Percentiles rank a stretch among this genome's conserved stretches.
These are phyloP conservation scores for Aspergillus haitiensis DNA, from an alignment of 495 filamentous ascomycete genomes.

Conservation along the genomic window DNA sequence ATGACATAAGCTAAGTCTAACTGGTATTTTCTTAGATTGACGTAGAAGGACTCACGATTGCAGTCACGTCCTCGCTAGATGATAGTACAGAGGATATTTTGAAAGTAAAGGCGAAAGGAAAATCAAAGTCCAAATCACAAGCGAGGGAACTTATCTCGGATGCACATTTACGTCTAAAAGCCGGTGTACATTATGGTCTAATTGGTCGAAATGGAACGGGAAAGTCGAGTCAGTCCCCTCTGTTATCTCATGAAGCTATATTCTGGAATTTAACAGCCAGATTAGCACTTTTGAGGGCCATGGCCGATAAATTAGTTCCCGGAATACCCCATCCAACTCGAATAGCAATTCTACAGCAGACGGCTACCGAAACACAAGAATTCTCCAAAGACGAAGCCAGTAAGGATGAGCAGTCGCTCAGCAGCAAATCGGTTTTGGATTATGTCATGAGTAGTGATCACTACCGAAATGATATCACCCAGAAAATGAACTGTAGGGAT, in stretches of 20 bases:
- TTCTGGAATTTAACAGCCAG: neutral
- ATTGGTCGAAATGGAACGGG: conserved; percentile 77
- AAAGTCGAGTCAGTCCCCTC: conserved; percentile 66
- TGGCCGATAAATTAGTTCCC: conserved; percentile 76
- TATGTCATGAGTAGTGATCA: conserved; percentile 67
- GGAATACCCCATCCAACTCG: conserved; percentile 69
- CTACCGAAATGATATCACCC: conserved; percentile 55
- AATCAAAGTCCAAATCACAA: conserved; percentile 52
- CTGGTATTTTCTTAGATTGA: conserved; percentile 52
- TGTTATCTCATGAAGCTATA: neutral
- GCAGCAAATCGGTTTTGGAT: conserved; percentile 56
- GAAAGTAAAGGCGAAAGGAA: conserved; percentile 48
- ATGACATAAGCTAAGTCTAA: neutral
- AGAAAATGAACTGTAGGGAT: conserved; percentile 56
- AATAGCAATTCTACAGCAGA: conserved; percentile 74
- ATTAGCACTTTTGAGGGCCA: conserved; percentile 66
- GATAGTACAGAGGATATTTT: conserved; percentile 27
- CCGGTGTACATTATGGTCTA: conserved; percentile 69
- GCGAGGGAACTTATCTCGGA: conserved; percentile 67
- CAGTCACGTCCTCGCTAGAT: conserved; percentile 44
- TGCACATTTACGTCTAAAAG: conserved; percentile 67
- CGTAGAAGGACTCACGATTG: conserved; percentile 64
- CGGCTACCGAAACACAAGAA: conserved; percentile 36
- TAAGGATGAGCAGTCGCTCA: conserved; percentile 11
- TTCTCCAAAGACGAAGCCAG: conserved; percentile 20